Evolutionary conservation across 768 basidiomycete species (phyloP), one percentile per base, ranked within the genome.

Genomic region (Tricholoma bakamatsutake): DNA sequence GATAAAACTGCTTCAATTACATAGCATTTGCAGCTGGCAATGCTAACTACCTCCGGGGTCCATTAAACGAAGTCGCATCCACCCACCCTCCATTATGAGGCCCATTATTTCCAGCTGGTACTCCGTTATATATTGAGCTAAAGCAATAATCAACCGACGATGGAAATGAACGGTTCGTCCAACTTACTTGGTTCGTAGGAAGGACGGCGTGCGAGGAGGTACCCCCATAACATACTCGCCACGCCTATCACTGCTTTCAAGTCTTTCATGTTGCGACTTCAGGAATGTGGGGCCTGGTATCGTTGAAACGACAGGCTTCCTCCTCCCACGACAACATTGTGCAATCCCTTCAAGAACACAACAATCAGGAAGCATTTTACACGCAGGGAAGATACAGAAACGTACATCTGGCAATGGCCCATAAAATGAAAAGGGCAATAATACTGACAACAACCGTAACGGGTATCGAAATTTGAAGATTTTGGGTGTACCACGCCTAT

Each of bases 391-490:
- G 17, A 43, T 47, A 55, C 11, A 21, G 59, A 52, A 47, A 70
- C 77, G 48, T 53, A 80, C 82, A 64, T 64, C 70, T 69, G 54
- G 77, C 60, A 40, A 86, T 61, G 21, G 64, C 71, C 72, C 75
- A 83, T 50, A 92, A 58, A 54, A 88, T 65, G 40, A 85, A 66
- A 35, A 93, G 68, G 12, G 78, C 73, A 51, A 90, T 59, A 52
- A 92, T 66, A 13, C 80, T 87, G 27, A 75, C 87, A 35, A 87
- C 85, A 54, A 92, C 72, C 15, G 89, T 87, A 53, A 92, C 80
- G 17, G 90, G 88, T 61, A 93, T 87, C 24, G 88, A 75, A 57
- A 91, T 88, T 66, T 87, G 84, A 10, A 90, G 79, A 71, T 92
- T 92, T 58, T 83, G 80, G 5, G 68, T 72, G 67, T 87, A 90